Base-by-base conservation (phyloP, 768 basidiomycete species). In the Boletellus sp. region DNA sequence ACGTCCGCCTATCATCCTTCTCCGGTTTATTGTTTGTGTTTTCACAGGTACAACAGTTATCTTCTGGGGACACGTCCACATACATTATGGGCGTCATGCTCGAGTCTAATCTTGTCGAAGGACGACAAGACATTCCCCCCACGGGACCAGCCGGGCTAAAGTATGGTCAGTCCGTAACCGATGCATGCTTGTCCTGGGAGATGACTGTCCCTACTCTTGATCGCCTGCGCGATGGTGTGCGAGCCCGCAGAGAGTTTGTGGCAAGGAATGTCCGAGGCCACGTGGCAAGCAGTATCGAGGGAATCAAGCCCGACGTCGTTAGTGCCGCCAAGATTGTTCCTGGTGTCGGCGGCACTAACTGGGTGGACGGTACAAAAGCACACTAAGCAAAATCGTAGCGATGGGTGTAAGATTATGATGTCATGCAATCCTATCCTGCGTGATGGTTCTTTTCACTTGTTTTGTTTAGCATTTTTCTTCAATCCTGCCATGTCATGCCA, bases 11-110 rank as follows among this genome's bases (percentile, higher is more conserved):
- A 15, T 42, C 26, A 22, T 0, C 40, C 55, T 48, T 42, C 16
- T 17, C 13, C 3, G 4, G 45, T 59, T 62, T 58, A 45, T 57
- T 48, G 53, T 36, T 19, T 39, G 13, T 7, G 5, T 24, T 52
- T 47, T 45, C 24, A 42, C 51, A 92, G 89, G 86, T 83, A 16
- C 75, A 72, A 40, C 91, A 92, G 70, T 70, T 92, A 12, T 81
- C 85, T 58, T 78, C 77, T 1, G 78, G 77, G 28, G 85, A 90
- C 50, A 94, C 90, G 1, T 78, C 83, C 1, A 60, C 73, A 6
- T 73, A 78, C 53, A 93, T 95, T 59, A 85, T 91, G 80, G 93
- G 92, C 40, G 90, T 94, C 47, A 98, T 97, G 94, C 77, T 98
- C 48, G 95, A 97, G 70, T 91, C 88, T 38, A 94, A 95, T 65